Percentiles rank a stretch among this genome's conserved stretches.
These are phyloP conservation scores for Byssochlamys sp. DNA, from an alignment of 2,329 filamentous ascomycete species.

Conservation along the genomic window DNA sequence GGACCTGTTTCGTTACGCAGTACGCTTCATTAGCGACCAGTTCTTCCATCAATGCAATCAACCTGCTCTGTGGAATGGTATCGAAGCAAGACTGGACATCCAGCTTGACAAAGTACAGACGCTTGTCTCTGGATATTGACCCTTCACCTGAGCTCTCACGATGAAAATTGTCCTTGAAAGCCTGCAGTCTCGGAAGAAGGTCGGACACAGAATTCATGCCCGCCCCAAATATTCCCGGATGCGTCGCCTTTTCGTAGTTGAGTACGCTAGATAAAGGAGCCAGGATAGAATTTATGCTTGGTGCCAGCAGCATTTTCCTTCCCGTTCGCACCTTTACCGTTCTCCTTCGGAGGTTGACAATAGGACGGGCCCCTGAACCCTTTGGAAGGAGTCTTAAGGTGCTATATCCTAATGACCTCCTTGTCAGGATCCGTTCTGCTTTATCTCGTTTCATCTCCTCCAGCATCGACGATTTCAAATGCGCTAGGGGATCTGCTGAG, in stretches of 20 bases:
- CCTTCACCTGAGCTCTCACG: slow-evolving; percentile 9
- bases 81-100: slow-evolving; percentile 92
- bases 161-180: slow-evolving; percentile 47
- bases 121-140: slow-evolving; percentile 23
- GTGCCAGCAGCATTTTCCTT: slow-evolving; percentile 42
- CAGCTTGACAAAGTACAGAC: slow-evolving; percentile 78
- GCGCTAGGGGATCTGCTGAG: slow-evolving; percentile 60
- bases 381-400: slow-evolving; percentile 78
- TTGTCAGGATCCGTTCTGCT: slow-evolving; percentile 50
- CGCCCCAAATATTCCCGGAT: slow-evolving; percentile 59
- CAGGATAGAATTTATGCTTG: slow-evolving; percentile 61
- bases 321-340: slow-evolving; percentile 36
- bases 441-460: slow-evolving; percentile 58
- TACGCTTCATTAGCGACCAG: slow-evolving; percentile 55
- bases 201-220: slow-evolving; percentile 73
- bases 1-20: slow-evolving; percentile 61
- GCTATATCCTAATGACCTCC: slow-evolving; percentile 62
- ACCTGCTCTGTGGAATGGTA: slow-evolving; percentile 72
- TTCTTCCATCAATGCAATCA: slow-evolving; percentile 56
- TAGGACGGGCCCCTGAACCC: slow-evolving; percentile 62
- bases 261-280: slow-evolving; percentile 67
- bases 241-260: slow-evolving; percentile 59
- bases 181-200: slow-evolving; percentile 62
- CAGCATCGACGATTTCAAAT: slow-evolving; percentile 64
- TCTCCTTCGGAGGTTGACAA: slow-evolving; percentile 72